phyloP scores from a whole-genome alignment of 1,284 basidiomycete species.

The Stereum hirsutum region DNA sequence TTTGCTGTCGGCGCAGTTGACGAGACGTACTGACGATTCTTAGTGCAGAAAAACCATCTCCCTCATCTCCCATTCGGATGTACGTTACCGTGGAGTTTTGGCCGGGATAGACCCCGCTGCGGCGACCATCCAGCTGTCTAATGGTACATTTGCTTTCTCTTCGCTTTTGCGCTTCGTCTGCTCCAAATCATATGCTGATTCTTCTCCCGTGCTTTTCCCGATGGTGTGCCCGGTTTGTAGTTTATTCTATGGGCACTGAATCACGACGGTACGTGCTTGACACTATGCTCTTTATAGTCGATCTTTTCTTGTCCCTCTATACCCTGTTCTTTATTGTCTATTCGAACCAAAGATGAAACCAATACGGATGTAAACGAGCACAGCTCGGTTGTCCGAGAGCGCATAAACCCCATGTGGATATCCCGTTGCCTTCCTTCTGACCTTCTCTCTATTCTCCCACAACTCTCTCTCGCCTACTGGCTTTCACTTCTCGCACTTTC shows the following conservation, averaged over 20 bases:
- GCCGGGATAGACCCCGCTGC: conserved; percentile 77
- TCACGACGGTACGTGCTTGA: conserved; percentile 56
- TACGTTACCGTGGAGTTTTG: conserved; percentile 81
- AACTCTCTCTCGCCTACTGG: conserved; percentile 7
- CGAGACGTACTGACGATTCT: conserved; percentile 15
- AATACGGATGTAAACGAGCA: conserved; percentile 59
- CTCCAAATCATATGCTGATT: not conserved
- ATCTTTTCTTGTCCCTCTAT: conserved; percentile 7
- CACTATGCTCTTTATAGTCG: conserved; percentile 14
- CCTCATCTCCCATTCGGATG: conserved; percentile 85
- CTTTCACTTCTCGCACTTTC: conserved; percentile 5
- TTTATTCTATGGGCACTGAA: conserved; percentile 86
- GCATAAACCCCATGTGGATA: conserved; percentile 61
- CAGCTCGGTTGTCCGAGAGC: conserved; percentile 53
- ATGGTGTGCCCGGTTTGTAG: no score
- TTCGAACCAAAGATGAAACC: conserved; percentile 29
- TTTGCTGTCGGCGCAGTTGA: conserved; percentile 4
- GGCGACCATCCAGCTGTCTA: conserved; percentile 81
- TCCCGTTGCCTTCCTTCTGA: conserved; percentile 73
- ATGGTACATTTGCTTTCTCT: conserved; percentile 44
- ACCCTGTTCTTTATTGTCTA: conserved; percentile 9
- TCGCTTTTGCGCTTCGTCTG: conserved; percentile 1
- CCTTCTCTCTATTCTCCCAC: conserved; percentile 8
- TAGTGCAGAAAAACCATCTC: conserved; percentile 74
- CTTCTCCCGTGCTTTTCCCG: no score